These are phyloP conservation scores for Cyathus striatus DNA, from an alignment of 768 basidiomycete species.

Conservation along the genomic window DNA sequence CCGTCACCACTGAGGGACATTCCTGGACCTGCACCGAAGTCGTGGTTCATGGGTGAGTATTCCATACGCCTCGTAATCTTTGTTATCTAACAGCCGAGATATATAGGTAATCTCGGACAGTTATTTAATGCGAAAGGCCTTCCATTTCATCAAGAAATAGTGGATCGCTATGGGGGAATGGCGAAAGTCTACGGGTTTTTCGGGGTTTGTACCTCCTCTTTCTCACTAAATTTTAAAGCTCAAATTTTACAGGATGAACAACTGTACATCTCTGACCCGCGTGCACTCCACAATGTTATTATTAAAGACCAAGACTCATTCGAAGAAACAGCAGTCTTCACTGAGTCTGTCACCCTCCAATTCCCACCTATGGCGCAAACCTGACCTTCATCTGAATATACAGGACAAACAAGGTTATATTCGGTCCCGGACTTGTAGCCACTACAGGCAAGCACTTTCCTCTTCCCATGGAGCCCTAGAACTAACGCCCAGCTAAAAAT, in stretches of 20 bases:
- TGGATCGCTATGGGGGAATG: slow-evolving; percentile 35
- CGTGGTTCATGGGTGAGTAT: slow-evolving; percentile 26
- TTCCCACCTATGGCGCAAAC: neutral
- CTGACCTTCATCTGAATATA: neutral
- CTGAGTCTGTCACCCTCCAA: slow-evolving; percentile 27
- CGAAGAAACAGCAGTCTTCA: slow-evolving; percentile 39
- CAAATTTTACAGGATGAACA: slow-evolving; percentile 32
- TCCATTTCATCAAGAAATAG: slow-evolving; percentile 31
- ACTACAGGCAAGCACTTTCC: slow-evolving; percentile 30
- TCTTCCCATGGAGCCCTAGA: too few species aligned
- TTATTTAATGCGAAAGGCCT: slow-evolving; percentile 38
- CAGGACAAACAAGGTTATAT: slow-evolving; percentile 39
- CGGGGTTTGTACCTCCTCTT: slow-evolving; percentile 24
- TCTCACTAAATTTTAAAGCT: neutral
- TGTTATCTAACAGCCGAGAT: neutral
- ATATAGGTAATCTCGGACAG: slow-evolving; percentile 34
- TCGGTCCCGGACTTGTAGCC: slow-evolving; percentile 42
- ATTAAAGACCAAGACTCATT: slow-evolving; percentile 43
- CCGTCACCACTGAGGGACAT: slow-evolving; percentile 18
- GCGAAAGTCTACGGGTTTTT: slow-evolving; percentile 43
- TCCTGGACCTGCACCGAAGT: slow-evolving; percentile 25
- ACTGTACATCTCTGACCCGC: slow-evolving; percentile 45
- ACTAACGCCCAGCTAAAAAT: too few species aligned
- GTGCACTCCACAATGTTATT: slow-evolving; percentile 41
- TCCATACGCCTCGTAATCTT: neutral